Conservation (phyloP, 768 basidiomycete genomes). For the Nidularia sp. region DNA sequence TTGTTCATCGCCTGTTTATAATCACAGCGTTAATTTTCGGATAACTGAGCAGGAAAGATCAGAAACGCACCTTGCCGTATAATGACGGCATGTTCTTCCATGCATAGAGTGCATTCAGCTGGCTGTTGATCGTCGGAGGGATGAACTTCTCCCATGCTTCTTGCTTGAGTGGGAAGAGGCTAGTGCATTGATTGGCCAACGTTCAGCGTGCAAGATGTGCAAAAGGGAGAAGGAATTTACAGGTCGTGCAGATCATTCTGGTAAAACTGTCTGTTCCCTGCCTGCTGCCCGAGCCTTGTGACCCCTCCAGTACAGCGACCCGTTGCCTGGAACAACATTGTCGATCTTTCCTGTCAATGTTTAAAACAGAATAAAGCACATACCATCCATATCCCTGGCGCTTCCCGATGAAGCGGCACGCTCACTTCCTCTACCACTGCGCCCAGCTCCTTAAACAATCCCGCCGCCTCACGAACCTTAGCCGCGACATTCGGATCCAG, state of each 20-base stretch:
- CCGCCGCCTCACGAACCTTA: constrained; percentile 26
- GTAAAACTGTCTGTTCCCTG: constrained; percentile 14
- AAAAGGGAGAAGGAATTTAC: constrained; percentile 3
- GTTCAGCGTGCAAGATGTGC: background rate
- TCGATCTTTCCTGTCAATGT: background rate
- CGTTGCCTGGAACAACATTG: constrained; percentile 3
- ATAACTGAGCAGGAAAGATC: background rate
- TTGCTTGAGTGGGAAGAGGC: constrained; percentile 13
- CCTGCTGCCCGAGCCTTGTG: constrained; percentile 11
- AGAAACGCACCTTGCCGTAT: constrained; percentile 10
- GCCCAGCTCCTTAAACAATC: constrained; percentile 28
- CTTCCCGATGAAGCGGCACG: constrained; percentile 29
- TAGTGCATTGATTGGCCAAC: background rate
- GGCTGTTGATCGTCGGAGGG: constrained; percentile 13
- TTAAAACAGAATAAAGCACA: background rate
- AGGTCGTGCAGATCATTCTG: constrained; percentile 12
- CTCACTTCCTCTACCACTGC: constrained; percentile 36
- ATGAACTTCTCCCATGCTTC: constrained; percentile 16
- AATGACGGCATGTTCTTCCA: constrained; percentile 11
- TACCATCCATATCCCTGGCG: constrained; percentile 17
- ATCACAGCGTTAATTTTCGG: background rate
- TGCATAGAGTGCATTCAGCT: constrained; percentile 12
- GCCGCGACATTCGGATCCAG: constrained; percentile 29
- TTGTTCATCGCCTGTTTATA: constrained; percentile 14
- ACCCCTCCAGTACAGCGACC: constrained; percentile 13